phyloP scores from a whole-genome alignment of 169 alveolate species.

The Eimeria sp. region DNA sequence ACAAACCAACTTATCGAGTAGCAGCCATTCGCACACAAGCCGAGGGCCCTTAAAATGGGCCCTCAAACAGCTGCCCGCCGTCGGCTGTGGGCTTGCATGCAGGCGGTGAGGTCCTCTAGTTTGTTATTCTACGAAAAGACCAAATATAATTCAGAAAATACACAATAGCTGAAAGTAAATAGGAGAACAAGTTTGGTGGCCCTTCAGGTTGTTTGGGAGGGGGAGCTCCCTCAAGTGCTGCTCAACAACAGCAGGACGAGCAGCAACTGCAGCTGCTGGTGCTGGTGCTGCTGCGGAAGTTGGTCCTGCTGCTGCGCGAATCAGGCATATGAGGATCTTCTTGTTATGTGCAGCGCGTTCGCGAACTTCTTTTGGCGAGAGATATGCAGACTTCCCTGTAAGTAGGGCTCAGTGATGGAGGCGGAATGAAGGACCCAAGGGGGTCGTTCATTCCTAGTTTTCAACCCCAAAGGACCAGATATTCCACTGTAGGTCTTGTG shows the following conservation, averaged over 20 bases:
- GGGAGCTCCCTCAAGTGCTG: background rate
- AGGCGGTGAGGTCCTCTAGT: background rate
- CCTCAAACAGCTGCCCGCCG: conserved; percentile 1
- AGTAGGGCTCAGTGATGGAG: background rate
- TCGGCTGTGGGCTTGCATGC: conserved; percentile 19
- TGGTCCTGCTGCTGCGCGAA: background rate
- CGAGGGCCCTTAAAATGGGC: conserved; percentile 3
- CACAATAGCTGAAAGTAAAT: background rate
- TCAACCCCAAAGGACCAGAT: background rate
- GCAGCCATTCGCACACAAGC: background rate
- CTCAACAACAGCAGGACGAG: background rate
- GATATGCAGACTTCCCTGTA: background rate
- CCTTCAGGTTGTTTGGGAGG: background rate
- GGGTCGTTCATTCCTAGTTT: no score
- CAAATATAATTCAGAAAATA: background rate
- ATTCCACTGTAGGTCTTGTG: background rate
- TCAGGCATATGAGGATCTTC: background rate
- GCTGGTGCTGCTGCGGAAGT: background rate
- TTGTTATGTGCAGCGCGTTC: background rate
- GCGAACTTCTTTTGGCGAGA: background rate
- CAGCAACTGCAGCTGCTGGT: background rate
- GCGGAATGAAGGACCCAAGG: background rate
- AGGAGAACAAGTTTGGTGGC: background rate
- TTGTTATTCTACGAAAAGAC: background rate
- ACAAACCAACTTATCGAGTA: background rate